A percentile compares a stretch with the other conserved stretches of the same genome.
Conservation (phyloP, 129 eudicot species). For the Lonicera japonica region DNA sequence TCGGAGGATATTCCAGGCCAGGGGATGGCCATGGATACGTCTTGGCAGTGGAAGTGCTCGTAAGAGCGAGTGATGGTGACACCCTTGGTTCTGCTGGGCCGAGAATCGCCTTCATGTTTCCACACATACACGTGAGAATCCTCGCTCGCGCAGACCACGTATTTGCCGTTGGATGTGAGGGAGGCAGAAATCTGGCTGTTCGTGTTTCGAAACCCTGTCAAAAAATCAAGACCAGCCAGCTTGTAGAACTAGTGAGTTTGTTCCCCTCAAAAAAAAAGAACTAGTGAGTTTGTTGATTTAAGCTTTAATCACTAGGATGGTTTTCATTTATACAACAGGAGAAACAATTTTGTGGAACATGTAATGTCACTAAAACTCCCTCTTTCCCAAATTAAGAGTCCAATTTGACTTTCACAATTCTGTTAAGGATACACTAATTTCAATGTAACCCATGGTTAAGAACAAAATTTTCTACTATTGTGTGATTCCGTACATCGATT, state of each 20-base stretch:
- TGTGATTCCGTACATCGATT: no score
- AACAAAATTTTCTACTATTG: no score
- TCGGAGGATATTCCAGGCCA: slow-evolving; percentile 76
- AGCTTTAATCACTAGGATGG: no score
- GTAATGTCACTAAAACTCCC: no score
- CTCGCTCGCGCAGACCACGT: slow-evolving; percentile 88
- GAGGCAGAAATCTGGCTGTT: slow-evolving; percentile 93
- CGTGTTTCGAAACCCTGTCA: slow-evolving; percentile 82
- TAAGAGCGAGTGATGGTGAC: slow-evolving; percentile 71
- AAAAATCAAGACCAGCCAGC: background rate
- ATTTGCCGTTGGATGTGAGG: slow-evolving; percentile 69
- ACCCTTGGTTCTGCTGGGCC: slow-evolving; percentile 65
- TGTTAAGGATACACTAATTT: no score
- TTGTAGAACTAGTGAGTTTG: background rate
- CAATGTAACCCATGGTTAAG: no score
- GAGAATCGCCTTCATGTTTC: slow-evolving; percentile 88
- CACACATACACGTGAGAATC: slow-evolving; percentile 86
- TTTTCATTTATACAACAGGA: no score
- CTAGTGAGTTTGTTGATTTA: no score
- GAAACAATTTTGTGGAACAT: no score
- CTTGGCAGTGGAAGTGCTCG: slow-evolving; percentile 92
- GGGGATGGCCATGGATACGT: slow-evolving; percentile 84
- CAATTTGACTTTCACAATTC: no score
- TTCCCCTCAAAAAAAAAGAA: no score
- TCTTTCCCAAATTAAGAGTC: no score